Evolutionary conservation across 148 eudicot species (phyloP), one percentile per base, ranked within the genome.

Genomic region (Drosera capensis): DNA sequence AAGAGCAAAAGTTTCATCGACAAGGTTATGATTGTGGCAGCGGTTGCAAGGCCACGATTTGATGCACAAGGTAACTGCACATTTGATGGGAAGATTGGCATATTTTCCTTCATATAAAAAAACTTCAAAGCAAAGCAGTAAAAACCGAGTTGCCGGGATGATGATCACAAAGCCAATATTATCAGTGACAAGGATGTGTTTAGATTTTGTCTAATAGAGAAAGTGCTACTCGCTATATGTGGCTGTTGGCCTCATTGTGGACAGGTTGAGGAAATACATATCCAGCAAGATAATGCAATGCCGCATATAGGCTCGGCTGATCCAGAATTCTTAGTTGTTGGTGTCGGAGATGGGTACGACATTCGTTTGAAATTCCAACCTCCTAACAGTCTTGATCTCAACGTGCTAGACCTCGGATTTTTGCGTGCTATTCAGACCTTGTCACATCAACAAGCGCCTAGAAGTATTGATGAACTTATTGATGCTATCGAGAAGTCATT

Each of bases 201-300:
- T 2, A 8, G 38, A 7, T 0, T 18, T 1, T 30, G 34, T 20
- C n/a, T 54, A 21, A 4, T 44, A 1, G 30, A 54, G 16, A 43
- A 52, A 19, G 20, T 52, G 1, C 5, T 52, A 0, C 39, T 39
- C 16, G 8, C 36, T 0, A 26, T 41, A 3, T 2, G 16, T 8
- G 13, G 8, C 0, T 19, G 18, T 11, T 42, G 25, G 40, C 25
- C 57, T 7, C 1, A 1, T 2, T 34, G 31, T 4, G 42, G 30
- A 24, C 6, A 1, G 8, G 23, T 34, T 0, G n/a, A n/a, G n/a
- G 14, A 8, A 0, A 49, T 43, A 9, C 50, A 16, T 3, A 28
- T 58, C n/a, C 50, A 58, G 29, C 56, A 50, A 51, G 55, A 50
- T 14, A 50, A 58, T 43, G 56, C 50, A 22, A 23, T 43, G 43